A percentile compares a stretch with the other conserved stretches of the same genome.
These are phyloP conservation scores for Dothideomycetes sp. DNA, from an alignment of 2,329 filamentous ascomycete genomes.

Conservation along the genomic window DNA sequence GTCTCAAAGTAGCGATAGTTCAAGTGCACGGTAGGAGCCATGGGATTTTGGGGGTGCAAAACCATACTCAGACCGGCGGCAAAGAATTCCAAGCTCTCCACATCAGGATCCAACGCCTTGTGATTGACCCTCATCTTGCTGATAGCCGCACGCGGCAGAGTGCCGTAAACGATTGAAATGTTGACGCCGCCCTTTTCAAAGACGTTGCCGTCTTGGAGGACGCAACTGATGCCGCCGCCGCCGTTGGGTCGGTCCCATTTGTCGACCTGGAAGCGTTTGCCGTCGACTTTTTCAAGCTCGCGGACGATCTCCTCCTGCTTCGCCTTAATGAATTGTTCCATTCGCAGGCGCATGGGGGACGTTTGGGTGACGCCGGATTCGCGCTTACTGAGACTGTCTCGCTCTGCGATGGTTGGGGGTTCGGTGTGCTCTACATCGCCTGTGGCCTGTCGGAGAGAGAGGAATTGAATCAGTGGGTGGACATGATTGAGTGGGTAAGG, in stretches of 20 bases:
- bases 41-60: constrained; percentile 86
- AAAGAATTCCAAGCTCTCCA: constrained; percentile 87
- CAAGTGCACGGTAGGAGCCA: constrained; percentile 93
- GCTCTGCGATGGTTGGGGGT: constrained; percentile 66
- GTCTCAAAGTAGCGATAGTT: constrained; percentile 99
- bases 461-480: constrained; percentile 3
- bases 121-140: constrained; percentile 91
- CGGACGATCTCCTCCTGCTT: constrained; percentile 82
- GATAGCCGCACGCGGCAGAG: constrained; percentile 76
- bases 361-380: constrained; percentile 63
- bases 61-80: constrained; percentile 89
- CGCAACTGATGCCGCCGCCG: constrained; percentile 87
- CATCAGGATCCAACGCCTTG: constrained; percentile 71
- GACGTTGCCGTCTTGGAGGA: constrained; percentile 89
- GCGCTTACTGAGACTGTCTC: constrained; percentile 71
- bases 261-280: constrained; percentile 70
- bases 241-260: constrained; percentile 81
- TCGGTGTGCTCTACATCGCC: constrained; percentile 42
- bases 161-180: constrained; percentile 89
- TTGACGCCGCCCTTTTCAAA: constrained; percentile 98
- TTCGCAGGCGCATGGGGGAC: constrained; percentile 93
- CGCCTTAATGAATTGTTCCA: constrained; percentile 93
- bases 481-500: neutral
- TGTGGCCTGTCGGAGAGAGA: constrained; percentile 27
- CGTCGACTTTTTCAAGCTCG: constrained; percentile 76